Evolutionary conservation across 768 basidiomycete species (phyloP).

Genomic region (Tricholoma bakamatsutake): DNA sequence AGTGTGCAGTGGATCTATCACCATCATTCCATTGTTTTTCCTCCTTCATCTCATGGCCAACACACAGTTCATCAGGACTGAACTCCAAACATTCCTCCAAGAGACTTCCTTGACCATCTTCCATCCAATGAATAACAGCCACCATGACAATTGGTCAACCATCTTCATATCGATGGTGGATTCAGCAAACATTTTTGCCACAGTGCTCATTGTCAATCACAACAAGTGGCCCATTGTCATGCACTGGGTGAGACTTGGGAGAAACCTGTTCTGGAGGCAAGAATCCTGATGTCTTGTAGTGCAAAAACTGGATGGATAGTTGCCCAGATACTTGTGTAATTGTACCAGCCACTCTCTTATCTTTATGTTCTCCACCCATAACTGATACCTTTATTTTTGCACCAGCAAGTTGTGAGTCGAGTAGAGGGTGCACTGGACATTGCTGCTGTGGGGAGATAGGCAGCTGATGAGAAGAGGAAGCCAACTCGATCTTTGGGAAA

Average conservation of each 20-base stretch:
- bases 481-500: no score
- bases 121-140: background rate
- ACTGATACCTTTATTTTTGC: background rate
- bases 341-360: background rate
- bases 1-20: no score
- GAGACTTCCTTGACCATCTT: background rate
- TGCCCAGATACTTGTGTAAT: background rate
- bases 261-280: no score
- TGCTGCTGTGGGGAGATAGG: no score
- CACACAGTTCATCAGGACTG: background rate
- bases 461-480: no score
- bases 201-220: background rate
- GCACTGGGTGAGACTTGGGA: background rate
- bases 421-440: no score
- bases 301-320: background rate
- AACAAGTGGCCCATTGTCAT: conserved; percentile 1
- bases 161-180: background rate
- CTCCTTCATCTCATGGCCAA: background rate
- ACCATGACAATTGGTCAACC: background rate
- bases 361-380: background rate
- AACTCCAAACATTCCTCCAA: background rate
- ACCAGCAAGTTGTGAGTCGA: no score
- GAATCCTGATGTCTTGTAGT: no score
- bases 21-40: background rate
- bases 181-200: background rate